Evolutionary conservation across 768 basidiomycete genomes (phyloP).

Genomic region (Suillus decipiens): DNA sequence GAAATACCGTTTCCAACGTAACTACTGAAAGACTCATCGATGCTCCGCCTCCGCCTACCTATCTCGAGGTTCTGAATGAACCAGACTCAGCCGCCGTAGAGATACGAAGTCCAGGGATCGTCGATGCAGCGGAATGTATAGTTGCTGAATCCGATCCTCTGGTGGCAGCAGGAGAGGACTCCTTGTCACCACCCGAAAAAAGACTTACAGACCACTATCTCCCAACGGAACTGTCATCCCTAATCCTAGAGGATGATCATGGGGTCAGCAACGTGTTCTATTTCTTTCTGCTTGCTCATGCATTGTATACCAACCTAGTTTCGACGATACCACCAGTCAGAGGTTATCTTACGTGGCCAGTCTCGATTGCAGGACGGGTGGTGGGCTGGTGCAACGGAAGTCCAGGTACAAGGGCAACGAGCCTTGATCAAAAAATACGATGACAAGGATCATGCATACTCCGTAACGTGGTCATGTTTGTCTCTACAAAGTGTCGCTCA

Average conservation of each 20-base stretch:
- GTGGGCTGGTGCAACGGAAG: constrained; percentile 48
- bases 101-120: constrained; percentile 7
- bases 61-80: constrained; percentile 2
- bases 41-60: constrained; percentile 25
- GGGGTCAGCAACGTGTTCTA: constrained; percentile 29
- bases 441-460: constrained; percentile 31
- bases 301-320: constrained; percentile 35
- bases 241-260: constrained; percentile 29
- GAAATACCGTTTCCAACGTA: background rate
- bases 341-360: constrained; percentile 40
- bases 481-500: background rate
- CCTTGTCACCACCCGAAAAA: constrained; percentile 19
- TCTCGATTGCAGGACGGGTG: constrained; percentile 44
- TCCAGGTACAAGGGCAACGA: constrained; percentile 40
- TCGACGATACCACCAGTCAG: constrained; percentile 51
- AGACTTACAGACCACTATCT: constrained; percentile 23
- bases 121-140: background rate
- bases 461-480: constrained; percentile 24
- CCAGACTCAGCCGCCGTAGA: constrained; percentile 2
- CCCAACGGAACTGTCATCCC: constrained; percentile 23
- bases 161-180: constrained; percentile 21
- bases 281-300: constrained; percentile 4
- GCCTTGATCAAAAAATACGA: constrained; percentile 48
- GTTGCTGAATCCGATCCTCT: constrained; percentile 4
- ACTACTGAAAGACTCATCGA: constrained; percentile 3